A percentile compares a stretch with the other conserved stretches of the same genome.
phyloP scores from a whole-genome alignment of 768 basidiomycete genomes.

The Dacryopinax primogenitus region DNA sequence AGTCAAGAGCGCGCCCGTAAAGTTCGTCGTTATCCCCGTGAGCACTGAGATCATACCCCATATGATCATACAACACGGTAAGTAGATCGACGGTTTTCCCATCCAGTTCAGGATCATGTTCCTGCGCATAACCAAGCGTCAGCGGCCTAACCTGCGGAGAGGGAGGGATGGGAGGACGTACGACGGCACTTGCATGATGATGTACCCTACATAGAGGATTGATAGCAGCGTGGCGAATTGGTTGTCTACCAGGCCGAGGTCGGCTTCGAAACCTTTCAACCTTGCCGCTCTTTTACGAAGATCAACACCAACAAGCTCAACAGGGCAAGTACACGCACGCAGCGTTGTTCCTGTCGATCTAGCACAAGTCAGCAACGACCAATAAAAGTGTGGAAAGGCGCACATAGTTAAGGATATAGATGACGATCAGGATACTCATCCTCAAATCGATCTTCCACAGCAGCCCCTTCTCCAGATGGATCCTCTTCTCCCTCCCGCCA shows the following conservation, averaged over 20 bases:
- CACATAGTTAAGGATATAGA: conserved; percentile 40
- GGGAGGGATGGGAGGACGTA: not conserved
- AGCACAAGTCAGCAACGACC: not conserved
- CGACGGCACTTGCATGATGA: conserved; percentile 15
- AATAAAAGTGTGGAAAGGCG: conserved; percentile 18
- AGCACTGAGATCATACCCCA: conserved; percentile 47
- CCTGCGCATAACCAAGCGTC: not conserved
- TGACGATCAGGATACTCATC: conserved; percentile 34
- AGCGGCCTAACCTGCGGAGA: not conserved
- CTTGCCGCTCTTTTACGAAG: conserved; percentile 15
- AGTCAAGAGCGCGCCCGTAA: conserved; percentile 30
- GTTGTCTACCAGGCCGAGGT: conserved; percentile 21
- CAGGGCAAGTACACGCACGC: conserved; percentile 33
- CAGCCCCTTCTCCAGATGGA: conserved; percentile 39
- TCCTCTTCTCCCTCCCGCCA: conserved; percentile 36
- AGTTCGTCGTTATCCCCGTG: conserved; percentile 40
- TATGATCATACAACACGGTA: conserved; percentile 28
- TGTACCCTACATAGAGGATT: conserved; percentile 24
- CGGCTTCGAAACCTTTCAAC: conserved; percentile 21
- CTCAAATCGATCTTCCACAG: conserved; percentile 41
- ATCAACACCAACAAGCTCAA: not conserved
- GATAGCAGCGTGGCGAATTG: conserved; percentile 17
- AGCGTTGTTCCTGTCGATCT: conserved; percentile 64
- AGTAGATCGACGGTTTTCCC: conserved; percentile 25
- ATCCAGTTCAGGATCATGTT: conserved; percentile 25